Conservation (phyloP, 257 asterid species). For the Plantago ovata region DNA sequence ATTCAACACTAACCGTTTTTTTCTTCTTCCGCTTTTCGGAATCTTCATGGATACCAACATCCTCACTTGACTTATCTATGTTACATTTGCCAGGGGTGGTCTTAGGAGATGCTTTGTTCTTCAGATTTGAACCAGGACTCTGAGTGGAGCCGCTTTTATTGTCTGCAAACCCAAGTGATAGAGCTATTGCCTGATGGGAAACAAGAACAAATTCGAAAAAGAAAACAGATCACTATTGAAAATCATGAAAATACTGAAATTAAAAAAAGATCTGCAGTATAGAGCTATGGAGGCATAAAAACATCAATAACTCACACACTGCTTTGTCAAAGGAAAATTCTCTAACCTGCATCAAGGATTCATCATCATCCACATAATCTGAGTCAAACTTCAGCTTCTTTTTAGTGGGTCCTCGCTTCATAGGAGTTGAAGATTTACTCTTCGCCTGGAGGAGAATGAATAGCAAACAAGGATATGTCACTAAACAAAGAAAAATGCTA, state of each 20-base stretch:
- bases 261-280: neutral
- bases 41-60: conserved; percentile 30
- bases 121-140: conserved; percentile 20
- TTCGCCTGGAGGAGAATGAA: conserved; percentile 47
- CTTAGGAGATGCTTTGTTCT: conserved; percentile 23
- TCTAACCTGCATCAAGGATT: conserved; percentile 66
- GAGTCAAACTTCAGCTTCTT: conserved; percentile 32
- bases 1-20: conserved; percentile 58
- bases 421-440: conserved; percentile 37
- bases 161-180: conserved; percentile 51
- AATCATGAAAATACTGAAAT: neutral
- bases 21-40: conserved; percentile 55
- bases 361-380: conserved; percentile 69
- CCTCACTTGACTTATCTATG: conserved; percentile 16
- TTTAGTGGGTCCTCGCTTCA: conserved; percentile 34
- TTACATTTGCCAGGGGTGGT: conserved; percentile 19
- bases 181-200: conserved; percentile 70
- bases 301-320: conserved; percentile 7
- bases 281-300: neutral
- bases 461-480: conserved; percentile 14
- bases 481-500: conserved; percentile 14
- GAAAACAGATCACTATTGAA: neutral
- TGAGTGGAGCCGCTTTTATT: conserved; percentile 19
- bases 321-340: conserved; percentile 14
- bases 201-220: neutral